Evolutionary conservation across 2,329 filamentous ascomycete species (phyloP).

Genomic region (Ascochyta viciae-villosae): DNA sequence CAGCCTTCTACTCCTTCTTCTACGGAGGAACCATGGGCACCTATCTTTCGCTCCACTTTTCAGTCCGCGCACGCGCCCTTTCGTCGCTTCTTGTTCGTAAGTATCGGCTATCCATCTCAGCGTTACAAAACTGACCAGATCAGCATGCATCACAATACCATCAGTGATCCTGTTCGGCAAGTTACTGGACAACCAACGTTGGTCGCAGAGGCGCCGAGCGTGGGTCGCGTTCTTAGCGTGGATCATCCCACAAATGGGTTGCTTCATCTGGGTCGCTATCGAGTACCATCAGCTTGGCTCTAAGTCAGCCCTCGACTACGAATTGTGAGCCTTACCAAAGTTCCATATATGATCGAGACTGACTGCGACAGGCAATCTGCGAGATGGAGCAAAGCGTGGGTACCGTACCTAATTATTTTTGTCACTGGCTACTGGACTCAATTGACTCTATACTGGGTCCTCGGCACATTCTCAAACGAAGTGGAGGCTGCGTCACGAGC

Average conservation of each 20-base stretch:
- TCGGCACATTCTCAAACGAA: no score
- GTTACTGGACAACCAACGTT: slow-evolving; percentile 11
- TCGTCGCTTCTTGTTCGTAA: slow-evolving; percentile 17
- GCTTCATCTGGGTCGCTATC: slow-evolving; percentile 17
- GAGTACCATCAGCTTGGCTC: slow-evolving; percentile 12
- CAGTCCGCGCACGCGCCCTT: slow-evolving; percentile 17
- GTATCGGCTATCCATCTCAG: not conserved
- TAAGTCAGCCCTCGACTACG: slow-evolving; percentile 9
- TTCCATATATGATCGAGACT: no score
- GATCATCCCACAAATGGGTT: slow-evolving; percentile 9
- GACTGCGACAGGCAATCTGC: no score
- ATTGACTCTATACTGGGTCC: no score
- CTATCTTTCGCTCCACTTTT: slow-evolving; percentile 20
- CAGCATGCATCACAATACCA: slow-evolving; percentile 8
- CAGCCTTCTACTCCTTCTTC: slow-evolving; percentile 19
- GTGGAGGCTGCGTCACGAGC: no score
- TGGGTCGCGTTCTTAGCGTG: slow-evolving; percentile 14
- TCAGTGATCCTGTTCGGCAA: slow-evolving; percentile 16
- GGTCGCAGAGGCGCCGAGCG: slow-evolving; percentile 9
- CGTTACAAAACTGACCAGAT: no score
- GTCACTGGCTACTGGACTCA: no score
- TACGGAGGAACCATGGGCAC: slow-evolving; percentile 20
- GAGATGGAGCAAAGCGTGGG: no score
- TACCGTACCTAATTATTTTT: no score
- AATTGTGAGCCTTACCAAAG: no score